Percentiles rank a stretch among this genome's conserved stretches.
phyloP scores from a whole-genome alignment of 2,329 filamentous ascomycete species.

The Xylaria sp. region DNA sequence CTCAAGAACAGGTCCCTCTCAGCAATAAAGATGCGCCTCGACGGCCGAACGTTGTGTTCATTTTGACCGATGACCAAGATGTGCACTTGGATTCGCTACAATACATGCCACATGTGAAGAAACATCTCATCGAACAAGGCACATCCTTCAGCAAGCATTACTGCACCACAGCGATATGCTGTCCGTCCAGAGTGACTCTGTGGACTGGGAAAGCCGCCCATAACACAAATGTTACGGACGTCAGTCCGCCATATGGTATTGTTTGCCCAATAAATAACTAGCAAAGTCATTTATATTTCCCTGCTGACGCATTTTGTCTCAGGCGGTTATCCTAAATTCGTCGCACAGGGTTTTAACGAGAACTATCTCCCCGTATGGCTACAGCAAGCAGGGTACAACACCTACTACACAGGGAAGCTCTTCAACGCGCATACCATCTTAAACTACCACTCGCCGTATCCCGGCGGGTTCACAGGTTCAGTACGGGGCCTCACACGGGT shows the following conservation, averaged over 20 bases:
- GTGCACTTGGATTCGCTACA: slow-evolving; percentile 63
- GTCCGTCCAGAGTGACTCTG: slow-evolving; percentile 62
- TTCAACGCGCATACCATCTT: slow-evolving; percentile 61
- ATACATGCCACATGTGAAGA: slow-evolving; percentile 63
- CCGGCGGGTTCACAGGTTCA: slow-evolving; percentile 43
- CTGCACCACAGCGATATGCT: slow-evolving; percentile 56
- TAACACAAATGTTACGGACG: slow-evolving; percentile 70
- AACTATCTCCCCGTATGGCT: slow-evolving; percentile 68
- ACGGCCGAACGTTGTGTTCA: slow-evolving; percentile 66
- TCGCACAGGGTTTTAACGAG: slow-evolving; percentile 63
- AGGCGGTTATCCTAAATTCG: slow-evolving; percentile 65
- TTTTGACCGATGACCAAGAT: slow-evolving; percentile 72
- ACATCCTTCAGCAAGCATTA: slow-evolving; percentile 66
- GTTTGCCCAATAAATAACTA: slow-evolving; percentile 53
- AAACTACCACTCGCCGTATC: slow-evolving; percentile 57
- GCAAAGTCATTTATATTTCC: background rate
- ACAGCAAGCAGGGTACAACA: slow-evolving; percentile 65
- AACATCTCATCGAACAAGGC: slow-evolving; percentile 63
- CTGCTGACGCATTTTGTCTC: slow-evolving; percentile 1
- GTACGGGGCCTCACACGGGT: slow-evolving; percentile 47
- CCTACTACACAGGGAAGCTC: slow-evolving; percentile 68
- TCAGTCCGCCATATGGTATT: slow-evolving; percentile 62
- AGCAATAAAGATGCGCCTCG: slow-evolving; percentile 6
- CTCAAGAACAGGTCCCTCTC: slow-evolving; percentile 29
- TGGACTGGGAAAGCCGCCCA: slow-evolving; percentile 69